Conservation (phyloP, 2,329 filamentous ascomycete species). For the Rhexocercosporidium sp. region DNA sequence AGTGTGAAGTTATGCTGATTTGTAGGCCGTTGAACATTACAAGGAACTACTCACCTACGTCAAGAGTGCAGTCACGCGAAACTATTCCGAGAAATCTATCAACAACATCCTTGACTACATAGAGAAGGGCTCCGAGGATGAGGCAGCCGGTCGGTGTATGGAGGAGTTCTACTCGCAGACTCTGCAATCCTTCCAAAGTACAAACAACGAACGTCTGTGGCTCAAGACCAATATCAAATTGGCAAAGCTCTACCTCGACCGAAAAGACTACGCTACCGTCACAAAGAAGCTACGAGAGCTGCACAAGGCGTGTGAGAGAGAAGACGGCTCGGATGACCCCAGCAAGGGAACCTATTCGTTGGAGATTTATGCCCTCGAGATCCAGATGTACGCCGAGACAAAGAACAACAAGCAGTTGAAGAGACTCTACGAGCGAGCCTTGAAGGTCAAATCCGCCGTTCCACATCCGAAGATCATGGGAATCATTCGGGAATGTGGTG, state of each 20-base stretch:
- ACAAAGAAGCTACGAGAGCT: constrained; percentile 86
- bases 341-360: constrained; percentile 96
- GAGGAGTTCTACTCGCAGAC: constrained; percentile 95
- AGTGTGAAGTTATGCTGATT: constrained; percentile 15
- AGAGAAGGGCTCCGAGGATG: constrained; percentile 81
- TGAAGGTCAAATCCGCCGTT: constrained; percentile 94
- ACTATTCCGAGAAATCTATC: constrained; percentile 99
- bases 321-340: constrained; percentile 87
- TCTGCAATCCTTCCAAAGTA: constrained; percentile 92
- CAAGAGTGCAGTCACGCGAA: constrained; percentile 93
- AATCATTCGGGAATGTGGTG: constrained; percentile 96
- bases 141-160: constrained; percentile 79
- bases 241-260: constrained; percentile 86
- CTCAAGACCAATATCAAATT: constrained; percentile 98
- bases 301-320: constrained; percentile 84
- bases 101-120: constrained; percentile 99
- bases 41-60: constrained; percentile 95
- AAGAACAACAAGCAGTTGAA: constrained; percentile 98
- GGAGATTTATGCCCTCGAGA: constrained; percentile 95
- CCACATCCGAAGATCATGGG: constrained; percentile 99
- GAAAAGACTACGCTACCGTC: constrained; percentile 83
- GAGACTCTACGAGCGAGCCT: constrained; percentile 85
- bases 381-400: constrained; percentile 97
- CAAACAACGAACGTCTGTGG: constrained; percentile 96
- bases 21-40: constrained; percentile 87